These are phyloP conservation scores for Gossypium schwendimanii DNA, from an alignment of 441 rosid species.

Conservation along the genomic window DNA sequence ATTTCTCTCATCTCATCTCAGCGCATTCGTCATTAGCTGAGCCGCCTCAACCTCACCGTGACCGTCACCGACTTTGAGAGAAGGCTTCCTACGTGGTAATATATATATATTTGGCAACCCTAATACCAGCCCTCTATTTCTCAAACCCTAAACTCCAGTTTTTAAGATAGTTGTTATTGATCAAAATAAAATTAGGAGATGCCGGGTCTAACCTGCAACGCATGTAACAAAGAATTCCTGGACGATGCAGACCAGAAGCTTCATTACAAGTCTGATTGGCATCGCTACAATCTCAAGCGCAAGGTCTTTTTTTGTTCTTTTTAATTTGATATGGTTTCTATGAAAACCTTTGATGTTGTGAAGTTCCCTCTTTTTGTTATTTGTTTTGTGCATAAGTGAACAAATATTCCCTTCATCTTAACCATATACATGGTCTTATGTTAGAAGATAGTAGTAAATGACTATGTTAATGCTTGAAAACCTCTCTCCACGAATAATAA, in stretches of 20 bases:
- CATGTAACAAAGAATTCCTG: constrained; percentile 74
- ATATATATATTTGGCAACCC: not conserved
- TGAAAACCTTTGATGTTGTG: not conserved
- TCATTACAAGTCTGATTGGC: constrained; percentile 96
- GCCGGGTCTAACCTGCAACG: constrained; percentile 73
- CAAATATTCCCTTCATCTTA: not conserved
- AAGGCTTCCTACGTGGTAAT: not conserved
- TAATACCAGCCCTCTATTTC: not conserved
- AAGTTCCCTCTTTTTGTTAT: not conserved
- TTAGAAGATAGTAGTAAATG: not conserved
- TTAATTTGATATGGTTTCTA: not conserved
- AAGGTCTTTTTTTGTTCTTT: constrained; percentile 38
- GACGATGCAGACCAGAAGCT: constrained; percentile 69
- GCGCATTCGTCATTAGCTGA: not conserved
- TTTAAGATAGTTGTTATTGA: not conserved
- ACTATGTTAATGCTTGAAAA: not conserved
- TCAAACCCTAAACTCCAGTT: not conserved
- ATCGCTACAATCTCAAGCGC: constrained; percentile 95
- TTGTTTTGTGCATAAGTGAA: not conserved
- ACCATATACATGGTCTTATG: not conserved
- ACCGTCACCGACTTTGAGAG: constrained; percentile 18
- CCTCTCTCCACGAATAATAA: not conserved
- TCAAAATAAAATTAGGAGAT: constrained; percentile 22
- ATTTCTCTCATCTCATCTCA: not conserved
- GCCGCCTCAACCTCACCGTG: not conserved